A percentile compares a stretch with the other conserved stretches of the same genome.
phyloP scores from a whole-genome alignment of 176 grass and related monocot species.

The Paspalum notatum region DNA sequence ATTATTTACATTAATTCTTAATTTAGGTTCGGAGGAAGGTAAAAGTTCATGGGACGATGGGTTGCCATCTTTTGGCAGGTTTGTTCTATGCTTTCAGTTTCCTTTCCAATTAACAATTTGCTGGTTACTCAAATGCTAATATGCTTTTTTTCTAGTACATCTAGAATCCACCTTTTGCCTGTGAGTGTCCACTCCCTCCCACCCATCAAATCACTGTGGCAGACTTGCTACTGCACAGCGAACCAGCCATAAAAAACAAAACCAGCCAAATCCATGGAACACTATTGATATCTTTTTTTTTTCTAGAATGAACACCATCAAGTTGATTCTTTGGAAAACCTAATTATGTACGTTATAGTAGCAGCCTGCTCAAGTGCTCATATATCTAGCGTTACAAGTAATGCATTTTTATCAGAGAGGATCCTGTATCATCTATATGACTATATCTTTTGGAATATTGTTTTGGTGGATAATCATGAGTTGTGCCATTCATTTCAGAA shows the following conservation, averaged over 20 bases:
- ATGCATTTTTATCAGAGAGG: neutral
- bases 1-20: conserved; percentile 42
- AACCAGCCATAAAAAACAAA: neutral
- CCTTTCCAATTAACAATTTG: conserved; percentile 15
- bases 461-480: neutral
- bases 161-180: neutral
- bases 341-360: neutral
- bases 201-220: neutral
- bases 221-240: neutral
- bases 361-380: neutral
- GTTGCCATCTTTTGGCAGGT: conserved; percentile 89
- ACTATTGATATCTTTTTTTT: neutral
- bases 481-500: neutral
- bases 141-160: too few species aligned
- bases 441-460: neutral
- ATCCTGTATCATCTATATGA: neutral
- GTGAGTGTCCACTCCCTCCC: neutral
- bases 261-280: neutral
- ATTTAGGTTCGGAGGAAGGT: conserved; percentile 59
- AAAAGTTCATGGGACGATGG: conserved; percentile 70
- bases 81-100: conserved; percentile 37
- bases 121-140: conserved; percentile 18
- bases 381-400: neutral
- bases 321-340: neutral
- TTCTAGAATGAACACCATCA: too few species aligned